A percentile compares a stretch with the other conserved stretches of the same genome.
phyloP scores from a whole-genome alignment of 306 rosid genomes.

The Abrus pulchellus region DNA sequence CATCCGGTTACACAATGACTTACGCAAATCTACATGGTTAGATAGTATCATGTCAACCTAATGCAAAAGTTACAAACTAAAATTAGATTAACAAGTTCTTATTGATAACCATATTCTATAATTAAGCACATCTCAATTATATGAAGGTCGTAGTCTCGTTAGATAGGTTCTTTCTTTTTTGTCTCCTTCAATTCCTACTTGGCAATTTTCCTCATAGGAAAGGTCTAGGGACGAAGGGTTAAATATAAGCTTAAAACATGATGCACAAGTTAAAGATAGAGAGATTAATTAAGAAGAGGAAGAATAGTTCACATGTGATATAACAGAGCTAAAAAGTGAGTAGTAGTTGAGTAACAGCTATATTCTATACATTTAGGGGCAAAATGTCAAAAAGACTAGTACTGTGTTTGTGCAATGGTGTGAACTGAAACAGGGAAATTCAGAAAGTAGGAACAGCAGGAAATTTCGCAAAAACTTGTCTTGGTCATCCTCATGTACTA shows the following conservation, averaged over 20 bases:
- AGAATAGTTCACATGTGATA: slow-evolving; percentile 58
- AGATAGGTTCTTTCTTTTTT: neutral
- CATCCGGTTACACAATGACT: neutral
- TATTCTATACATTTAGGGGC: slow-evolving; percentile 47
- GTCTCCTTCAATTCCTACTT: slow-evolving; percentile 4
- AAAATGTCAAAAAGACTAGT: slow-evolving; percentile 51
- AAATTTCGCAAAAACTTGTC: slow-evolving; percentile 50
- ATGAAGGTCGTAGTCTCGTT: neutral
- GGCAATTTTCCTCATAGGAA: neutral
- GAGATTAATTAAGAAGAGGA: slow-evolving; percentile 35
- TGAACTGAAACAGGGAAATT: slow-evolving; percentile 48
- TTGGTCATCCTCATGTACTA: slow-evolving; percentile 36
- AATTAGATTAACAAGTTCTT: slow-evolving; percentile 8
- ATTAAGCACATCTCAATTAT: neutral
- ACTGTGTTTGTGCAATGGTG: slow-evolving; percentile 42
- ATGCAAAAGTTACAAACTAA: slow-evolving; percentile 12
- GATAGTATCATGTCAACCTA: slow-evolving; percentile 2
- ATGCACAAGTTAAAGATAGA: slow-evolving; percentile 13
- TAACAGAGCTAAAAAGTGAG: slow-evolving; percentile 51
- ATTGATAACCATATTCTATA: neutral
- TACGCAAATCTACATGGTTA: slow-evolving; percentile 28
- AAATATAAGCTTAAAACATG: slow-evolving; percentile 8
- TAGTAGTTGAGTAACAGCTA: slow-evolving; percentile 68
- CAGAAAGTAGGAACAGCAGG: slow-evolving; percentile 47
- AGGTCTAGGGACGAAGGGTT: neutral